Base-by-base conservation (phyloP, 2,329 filamentous ascomycete species). In the Madurella fahalii region DNA sequence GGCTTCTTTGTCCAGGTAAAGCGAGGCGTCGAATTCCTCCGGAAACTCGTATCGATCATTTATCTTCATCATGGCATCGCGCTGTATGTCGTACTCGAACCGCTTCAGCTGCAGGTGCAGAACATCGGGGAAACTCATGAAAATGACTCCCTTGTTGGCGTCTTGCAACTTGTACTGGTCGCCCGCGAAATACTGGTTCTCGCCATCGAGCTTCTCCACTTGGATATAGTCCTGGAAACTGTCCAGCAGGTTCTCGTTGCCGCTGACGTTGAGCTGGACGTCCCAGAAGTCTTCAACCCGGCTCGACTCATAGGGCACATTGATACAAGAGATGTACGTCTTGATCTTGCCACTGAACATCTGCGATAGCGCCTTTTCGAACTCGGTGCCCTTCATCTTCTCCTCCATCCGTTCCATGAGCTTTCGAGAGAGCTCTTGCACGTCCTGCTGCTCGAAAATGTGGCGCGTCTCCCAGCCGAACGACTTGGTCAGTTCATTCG, bases 41-140 rank as follows among this genome's bases (percentile, higher is more conserved):
- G 90, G 90, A 62, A 94, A 95, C 66, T 95, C 90, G 73, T 94
- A 93, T 54, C 90, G 85, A 64, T 95, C 90, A 65, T 95, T 95
- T 69, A 99, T 91, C 74, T 99, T 99, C 87, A 95, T 96, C 89
- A 97, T 96, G 60, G 90, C 91, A 68, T 97, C 93, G 64, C 90
- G 85, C 63, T 95, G 87, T 65, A 96, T 89, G 72, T 99, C 94
- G 73, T 99, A 99, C 69, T 99, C 91, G 71, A 99, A 99, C 50
- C 94, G 87, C 74, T 97, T 97, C 56, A 99, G 81, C 70, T 99
- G 94, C 41, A 99, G 77, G 69, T 99, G 93, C 18, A 99, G 77
- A 2, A 99, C 91, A 50, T 95, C 89, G 0, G 94, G 94, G 68
- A 97, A 97, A 65, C 86, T 89, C 68, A 91, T 90, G 69, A 99